Conservation (phyloP, 441 rosid genomes). For the Manihot esculenta region DNA sequence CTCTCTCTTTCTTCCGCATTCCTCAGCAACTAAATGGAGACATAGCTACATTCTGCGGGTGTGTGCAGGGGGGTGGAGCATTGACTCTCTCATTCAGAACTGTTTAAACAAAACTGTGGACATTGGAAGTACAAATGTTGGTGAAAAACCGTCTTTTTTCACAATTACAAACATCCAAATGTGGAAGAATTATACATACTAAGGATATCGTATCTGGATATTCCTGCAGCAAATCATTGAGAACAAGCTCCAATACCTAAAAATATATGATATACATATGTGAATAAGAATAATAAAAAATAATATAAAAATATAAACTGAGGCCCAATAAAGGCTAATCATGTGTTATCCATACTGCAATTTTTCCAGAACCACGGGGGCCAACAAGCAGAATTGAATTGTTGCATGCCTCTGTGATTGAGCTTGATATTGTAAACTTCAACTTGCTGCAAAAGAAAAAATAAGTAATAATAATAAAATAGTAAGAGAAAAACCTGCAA, state of each 20-base stretch:
- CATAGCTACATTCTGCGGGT: too few species aligned
- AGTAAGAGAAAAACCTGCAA: not conserved
- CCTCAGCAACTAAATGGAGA: not conserved
- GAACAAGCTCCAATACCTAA: slow-evolving; percentile 88
- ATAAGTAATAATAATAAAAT: not conserved
- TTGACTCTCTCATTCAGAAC: not conserved
- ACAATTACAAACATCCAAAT: not conserved
- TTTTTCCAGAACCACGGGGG: slow-evolving; percentile 94
- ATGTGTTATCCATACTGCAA: slow-evolving; percentile 45
- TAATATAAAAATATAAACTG: too few species aligned
- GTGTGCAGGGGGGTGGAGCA: too few species aligned
- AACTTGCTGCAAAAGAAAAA: slow-evolving; percentile 52
- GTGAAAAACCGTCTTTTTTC: not conserved
- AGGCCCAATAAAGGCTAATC: slow-evolving; percentile 2
- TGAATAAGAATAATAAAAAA: not conserved
- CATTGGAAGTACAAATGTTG: not conserved
- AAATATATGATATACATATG: slow-evolving; percentile 14
- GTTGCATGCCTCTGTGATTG: slow-evolving; percentile 82
- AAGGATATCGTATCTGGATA: slow-evolving; percentile 70
- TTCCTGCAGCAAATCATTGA: slow-evolving; percentile 59
- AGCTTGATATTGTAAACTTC: slow-evolving; percentile 72
- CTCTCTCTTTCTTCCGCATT: not conserved
- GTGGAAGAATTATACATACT: slow-evolving; percentile 40
- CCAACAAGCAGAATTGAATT: slow-evolving; percentile 91
- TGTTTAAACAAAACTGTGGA: not conserved